Evolutionary conservation across 2,329 filamentous ascomycete species (phyloP), one percentile per base, ranked within the genome.

Genomic region (Xylariaceae sp.): DNA sequence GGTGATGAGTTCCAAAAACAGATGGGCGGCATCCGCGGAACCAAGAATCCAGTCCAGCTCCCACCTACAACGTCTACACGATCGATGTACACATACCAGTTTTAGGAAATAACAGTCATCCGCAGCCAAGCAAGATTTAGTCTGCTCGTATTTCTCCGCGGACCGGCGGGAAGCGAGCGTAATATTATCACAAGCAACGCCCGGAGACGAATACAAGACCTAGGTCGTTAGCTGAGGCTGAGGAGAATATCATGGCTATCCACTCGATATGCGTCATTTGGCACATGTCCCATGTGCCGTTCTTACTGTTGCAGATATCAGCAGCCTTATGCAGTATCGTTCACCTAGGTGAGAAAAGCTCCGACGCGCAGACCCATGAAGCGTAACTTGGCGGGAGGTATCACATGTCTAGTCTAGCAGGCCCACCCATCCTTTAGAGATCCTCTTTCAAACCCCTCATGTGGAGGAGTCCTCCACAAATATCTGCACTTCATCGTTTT

Each of bases 381-480:
- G n/a, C 19, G 6, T 3, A 29, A 33, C 26, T 21, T 45, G n/a
- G 37, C 37, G 6, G 14, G 29, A 31, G 8, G 26, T n/a, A 51
- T 51, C 47, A 41, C 24, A 49, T 40, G 34, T 6, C n/a, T n/a
- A n/a, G n/a, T n/a, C n/a, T n/a, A 39, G 21, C 11, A 23, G 19
- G 45, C n/a, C 47, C 47, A 23, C 28, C n/a, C n/a, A 51, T 51
- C 47, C 47, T 41, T 33, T 21, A 8, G 28, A 19, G 17, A 26
- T 43, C 37, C 47, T 24, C 14, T 5, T 23, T 23, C 12, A 14
- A n/a, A n/a, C n/a, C 24, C 24, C 24, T 40, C 4, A 16, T 3
- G 37, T 11, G 8, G 11, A 31, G 12, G 14, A 28, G 11, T 31
- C 16, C 17, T 26, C 40, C 24, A 7, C 24, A 16, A 17, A 3